These are phyloP conservation scores for Wickerhamiella galacta DNA, from an alignment of 805 yeast genomes.

Conservation along the genomic window DNA sequence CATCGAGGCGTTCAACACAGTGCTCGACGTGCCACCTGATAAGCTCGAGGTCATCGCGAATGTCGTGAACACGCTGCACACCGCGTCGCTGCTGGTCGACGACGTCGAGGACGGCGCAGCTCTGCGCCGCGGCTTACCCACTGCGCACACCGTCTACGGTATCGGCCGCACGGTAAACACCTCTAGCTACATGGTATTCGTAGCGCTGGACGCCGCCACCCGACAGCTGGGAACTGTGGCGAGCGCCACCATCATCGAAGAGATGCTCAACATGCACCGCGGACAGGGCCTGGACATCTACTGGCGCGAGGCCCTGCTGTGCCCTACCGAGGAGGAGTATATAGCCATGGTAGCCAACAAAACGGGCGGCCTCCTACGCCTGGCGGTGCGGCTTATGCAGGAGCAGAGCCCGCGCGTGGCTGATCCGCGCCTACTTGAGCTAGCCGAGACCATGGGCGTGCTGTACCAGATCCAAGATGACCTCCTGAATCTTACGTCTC, in stretches of 20 bases:
- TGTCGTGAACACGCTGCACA: conserved; percentile 44
- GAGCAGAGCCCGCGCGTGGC: conserved; percentile 11
- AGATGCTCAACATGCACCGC: conserved; percentile 62
- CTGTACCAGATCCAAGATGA: conserved; percentile 81
- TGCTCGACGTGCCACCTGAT: conserved; percentile 28
- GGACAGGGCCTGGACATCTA: conserved; percentile 84
- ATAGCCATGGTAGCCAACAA: conserved; percentile 69
- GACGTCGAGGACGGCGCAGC: conserved; percentile 73
- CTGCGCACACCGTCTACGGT: conserved; percentile 68
- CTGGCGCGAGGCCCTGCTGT: conserved; percentile 56
- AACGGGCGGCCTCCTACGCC: conserved; percentile 76
- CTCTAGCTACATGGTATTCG: conserved; percentile 68
- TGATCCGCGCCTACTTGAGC: conserved; percentile 27
- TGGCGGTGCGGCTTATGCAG: conserved; percentile 52
- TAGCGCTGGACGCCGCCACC: conserved; percentile 39
- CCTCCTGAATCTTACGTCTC: conserved; percentile 47
- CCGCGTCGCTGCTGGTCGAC: conserved; percentile 56
- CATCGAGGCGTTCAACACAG: conserved; percentile 36
- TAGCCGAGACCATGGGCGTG: conserved; percentile 65
- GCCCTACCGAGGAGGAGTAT: conserved; percentile 52
- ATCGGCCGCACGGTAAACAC: conserved; percentile 65
- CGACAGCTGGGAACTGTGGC: conserved; percentile 20
- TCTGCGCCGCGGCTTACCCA: conserved; percentile 59
- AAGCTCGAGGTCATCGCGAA: conserved; percentile 27
- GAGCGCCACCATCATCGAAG: conserved; percentile 39